Evolutionary conservation across 176 grass and related monocot genomes (phyloP).

Genomic region (Dendrocalamus sinicus): DNA sequence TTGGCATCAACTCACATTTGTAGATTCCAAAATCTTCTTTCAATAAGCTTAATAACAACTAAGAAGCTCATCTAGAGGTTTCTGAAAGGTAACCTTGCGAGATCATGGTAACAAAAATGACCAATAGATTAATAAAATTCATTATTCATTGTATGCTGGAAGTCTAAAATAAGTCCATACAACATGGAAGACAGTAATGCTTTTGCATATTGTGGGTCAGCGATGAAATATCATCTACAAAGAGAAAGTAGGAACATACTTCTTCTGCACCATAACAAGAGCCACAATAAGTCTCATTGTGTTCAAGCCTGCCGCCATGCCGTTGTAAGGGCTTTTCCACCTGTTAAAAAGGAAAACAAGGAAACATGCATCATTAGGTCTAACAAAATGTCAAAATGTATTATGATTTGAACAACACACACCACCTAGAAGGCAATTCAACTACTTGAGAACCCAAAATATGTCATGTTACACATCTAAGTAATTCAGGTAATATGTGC

Average conservation of each 20-base stretch:
- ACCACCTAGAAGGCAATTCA: slow-evolving; percentile 12
- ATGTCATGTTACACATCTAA: neutral
- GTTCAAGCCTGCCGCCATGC: slow-evolving; percentile 97
- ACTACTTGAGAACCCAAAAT: neutral
- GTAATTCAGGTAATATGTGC: slow-evolving; percentile 18
- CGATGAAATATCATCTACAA: slow-evolving; percentile 28
- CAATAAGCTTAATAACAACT: neutral
- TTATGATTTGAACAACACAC: slow-evolving; percentile 20
- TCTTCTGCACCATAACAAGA: slow-evolving; percentile 95
- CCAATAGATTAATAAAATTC: slow-evolving; percentile 4
- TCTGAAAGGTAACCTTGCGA: slow-evolving; percentile 3
- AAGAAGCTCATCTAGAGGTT: neutral
- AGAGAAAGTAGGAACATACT: slow-evolving; percentile 53
- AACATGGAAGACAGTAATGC: neutral
- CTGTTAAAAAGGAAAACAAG: slow-evolving; percentile 52
- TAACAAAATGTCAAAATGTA: slow-evolving; percentile 28
- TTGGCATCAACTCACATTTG: slow-evolving; percentile 19
- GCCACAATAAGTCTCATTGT: slow-evolving; percentile 98
- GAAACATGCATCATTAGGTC: slow-evolving; percentile 32
- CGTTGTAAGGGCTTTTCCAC: slow-evolving; percentile 88
- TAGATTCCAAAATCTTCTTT: slow-evolving; percentile 13
- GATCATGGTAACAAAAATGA: slow-evolving; percentile 17
- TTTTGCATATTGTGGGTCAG: slow-evolving; percentile 23
- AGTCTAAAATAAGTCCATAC: slow-evolving; percentile 20
- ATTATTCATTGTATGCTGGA: neutral